A percentile compares a stretch with the other conserved stretches of the same genome.
These are phyloP conservation scores for Claviceps sp. DNA, from an alignment of 2,329 filamentous ascomycete species.

Conservation along the genomic window DNA sequence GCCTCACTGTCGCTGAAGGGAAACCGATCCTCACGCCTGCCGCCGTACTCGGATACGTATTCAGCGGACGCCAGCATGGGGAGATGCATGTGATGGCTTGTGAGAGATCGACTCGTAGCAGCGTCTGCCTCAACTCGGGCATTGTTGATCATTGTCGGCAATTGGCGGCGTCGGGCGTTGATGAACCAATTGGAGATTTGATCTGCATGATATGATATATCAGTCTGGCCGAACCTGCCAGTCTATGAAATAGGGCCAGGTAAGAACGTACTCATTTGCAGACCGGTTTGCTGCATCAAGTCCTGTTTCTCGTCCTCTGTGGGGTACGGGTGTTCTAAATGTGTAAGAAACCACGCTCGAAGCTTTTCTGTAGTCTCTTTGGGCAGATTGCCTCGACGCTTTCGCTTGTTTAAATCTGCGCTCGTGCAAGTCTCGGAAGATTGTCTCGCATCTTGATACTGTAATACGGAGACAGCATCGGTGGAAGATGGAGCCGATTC, in stretches of 20 bases:
- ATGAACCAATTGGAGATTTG: slow-evolving; percentile 75
- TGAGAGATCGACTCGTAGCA: slow-evolving; percentile 21
- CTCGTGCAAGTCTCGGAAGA: slow-evolving; percentile 23
- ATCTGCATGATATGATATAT: slow-evolving; percentile 27
- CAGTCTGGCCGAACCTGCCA: background rate
- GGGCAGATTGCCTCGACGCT: slow-evolving; percentile 73
- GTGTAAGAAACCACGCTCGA: slow-evolving; percentile 65
- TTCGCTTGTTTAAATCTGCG: slow-evolving; percentile 38
- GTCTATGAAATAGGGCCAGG: background rate
- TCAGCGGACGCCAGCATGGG: slow-evolving; percentile 24
- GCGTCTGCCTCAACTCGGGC: slow-evolving; percentile 37
- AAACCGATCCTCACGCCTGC: slow-evolving; percentile 21
- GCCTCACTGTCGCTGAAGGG: slow-evolving; percentile 34
- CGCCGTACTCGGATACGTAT: slow-evolving; percentile 9
- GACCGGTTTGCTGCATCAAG: slow-evolving; percentile 59
- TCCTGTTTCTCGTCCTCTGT: slow-evolving; percentile 80
- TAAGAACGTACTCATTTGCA: slow-evolving; percentile 58
- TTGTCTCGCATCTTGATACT: slow-evolving; percentile 30
- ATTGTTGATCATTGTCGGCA: slow-evolving; percentile 46
- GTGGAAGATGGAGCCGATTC: slow-evolving; percentile 32
- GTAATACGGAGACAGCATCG: slow-evolving; percentile 22
- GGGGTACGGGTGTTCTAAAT: slow-evolving; percentile 71
- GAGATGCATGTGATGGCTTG: slow-evolving; percentile 17
- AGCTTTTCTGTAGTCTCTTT: slow-evolving; percentile 78
- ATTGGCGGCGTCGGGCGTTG: slow-evolving; percentile 55